Evolutionary conservation across 2,329 filamentous ascomycete species (phyloP).

Genomic region (Colletotrichum camelliae): DNA sequence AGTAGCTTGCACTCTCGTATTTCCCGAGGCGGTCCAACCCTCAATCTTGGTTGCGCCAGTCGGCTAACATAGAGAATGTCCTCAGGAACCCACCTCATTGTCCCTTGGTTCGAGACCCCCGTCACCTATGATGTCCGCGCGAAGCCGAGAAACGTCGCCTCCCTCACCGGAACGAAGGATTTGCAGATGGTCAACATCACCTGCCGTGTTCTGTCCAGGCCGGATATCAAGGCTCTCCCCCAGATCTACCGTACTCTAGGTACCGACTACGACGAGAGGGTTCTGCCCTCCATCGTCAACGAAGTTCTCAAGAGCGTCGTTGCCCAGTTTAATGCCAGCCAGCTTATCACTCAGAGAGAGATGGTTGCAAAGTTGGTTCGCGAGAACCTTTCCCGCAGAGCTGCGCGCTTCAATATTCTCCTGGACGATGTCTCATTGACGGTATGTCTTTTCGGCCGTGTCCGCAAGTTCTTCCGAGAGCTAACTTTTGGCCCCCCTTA

Average conservation of each 20-base stretch:
- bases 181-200: conserved; percentile 99
- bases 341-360: conserved; percentile 98
- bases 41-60: neutral
- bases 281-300: conserved; percentile 96
- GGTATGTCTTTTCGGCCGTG: conserved; percentile 54
- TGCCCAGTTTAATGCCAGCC: conserved; percentile 97
- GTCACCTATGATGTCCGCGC: conserved; percentile 98
- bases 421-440: conserved; percentile 97
- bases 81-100: conserved; percentile 85
- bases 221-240: conserved; percentile 85
- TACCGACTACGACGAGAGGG: conserved; percentile 94
- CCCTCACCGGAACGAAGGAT: conserved; percentile 97
- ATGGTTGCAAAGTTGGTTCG: conserved; percentile 90
- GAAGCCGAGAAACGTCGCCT: conserved; percentile 95
- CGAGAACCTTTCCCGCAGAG: conserved; percentile 89
- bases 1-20: conserved; percentile 22
- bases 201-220: conserved; percentile 95
- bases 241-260: conserved; percentile 98
- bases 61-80: neutral
- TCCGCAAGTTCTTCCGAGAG: neutral
- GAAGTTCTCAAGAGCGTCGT: conserved; percentile 99
- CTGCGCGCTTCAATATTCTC: conserved; percentile 95
- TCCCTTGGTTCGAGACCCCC: conserved; percentile 97
- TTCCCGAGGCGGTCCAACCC: neutral
- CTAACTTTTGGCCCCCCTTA: conserved; percentile 37